Percentiles rank a stretch among this genome's conserved stretches.
phyloP scores from a whole-genome alignment of 2,329 filamentous ascomycete genomes.

The Stagonosporopsis cucurbitacearum region DNA sequence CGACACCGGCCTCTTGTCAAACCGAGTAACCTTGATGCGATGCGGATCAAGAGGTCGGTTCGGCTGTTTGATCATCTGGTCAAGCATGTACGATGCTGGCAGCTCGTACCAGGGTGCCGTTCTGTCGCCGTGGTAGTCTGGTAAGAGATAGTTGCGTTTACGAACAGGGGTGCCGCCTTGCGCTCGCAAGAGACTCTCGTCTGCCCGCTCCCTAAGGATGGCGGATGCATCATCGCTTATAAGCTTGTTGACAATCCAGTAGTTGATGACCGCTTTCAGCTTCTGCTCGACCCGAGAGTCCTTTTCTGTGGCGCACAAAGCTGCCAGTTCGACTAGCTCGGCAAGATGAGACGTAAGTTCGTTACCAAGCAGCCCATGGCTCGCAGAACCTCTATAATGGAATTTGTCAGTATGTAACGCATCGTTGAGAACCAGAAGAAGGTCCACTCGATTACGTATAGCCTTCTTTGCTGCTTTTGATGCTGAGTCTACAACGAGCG shows the following conservation, averaged over 20 bases:
- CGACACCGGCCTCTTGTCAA: conserved; percentile 70
- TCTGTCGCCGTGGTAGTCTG: conserved; percentile 76
- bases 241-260: conserved; percentile 75
- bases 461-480: conserved; percentile 53
- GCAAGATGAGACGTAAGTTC: conserved; percentile 64
- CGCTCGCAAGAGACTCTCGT: conserved; percentile 49
- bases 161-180: conserved; percentile 50
- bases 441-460: conserved; percentile 73
- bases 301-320: conserved; percentile 60
- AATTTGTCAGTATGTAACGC: conserved; percentile 62
- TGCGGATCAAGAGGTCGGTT: conserved; percentile 74
- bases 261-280: conserved; percentile 62
- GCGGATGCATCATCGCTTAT: conserved; percentile 62
- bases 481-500: conserved; percentile 51
- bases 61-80: conserved; percentile 78
- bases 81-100: conserved; percentile 81
- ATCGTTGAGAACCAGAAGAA: conserved; percentile 82
- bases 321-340: conserved; percentile 66
- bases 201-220: conserved; percentile 66
- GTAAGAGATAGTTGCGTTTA: conserved; percentile 70
- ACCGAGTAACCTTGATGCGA: conserved; percentile 66
- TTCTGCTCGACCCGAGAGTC: conserved; percentile 71
- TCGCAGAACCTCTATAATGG: conserved; percentile 22
- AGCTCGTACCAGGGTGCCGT: conserved; percentile 80
- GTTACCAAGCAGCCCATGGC: conserved; percentile 18